A percentile compares a stretch with the other conserved stretches of the same genome.
Conservation (phyloP, 2,329 filamentous ascomycete species). For the Colletotrichum abscissum region DNA sequence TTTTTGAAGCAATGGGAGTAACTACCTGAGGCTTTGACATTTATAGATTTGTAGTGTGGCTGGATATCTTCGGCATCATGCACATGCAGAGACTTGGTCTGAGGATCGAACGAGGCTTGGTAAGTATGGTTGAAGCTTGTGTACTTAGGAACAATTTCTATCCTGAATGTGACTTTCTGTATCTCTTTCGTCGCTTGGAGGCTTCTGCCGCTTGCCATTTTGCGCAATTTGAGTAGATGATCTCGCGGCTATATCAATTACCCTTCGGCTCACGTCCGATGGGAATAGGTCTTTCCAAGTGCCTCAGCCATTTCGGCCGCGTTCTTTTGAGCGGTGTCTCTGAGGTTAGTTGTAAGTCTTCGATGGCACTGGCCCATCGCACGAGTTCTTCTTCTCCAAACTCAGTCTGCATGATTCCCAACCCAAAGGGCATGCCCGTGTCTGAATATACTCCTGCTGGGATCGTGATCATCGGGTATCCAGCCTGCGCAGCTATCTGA, state of each 20-base stretch:
- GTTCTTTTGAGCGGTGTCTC: slow-evolving; percentile 58
- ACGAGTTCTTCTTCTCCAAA: slow-evolving; percentile 69
- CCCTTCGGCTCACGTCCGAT: slow-evolving; percentile 22
- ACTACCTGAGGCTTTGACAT: neutral
- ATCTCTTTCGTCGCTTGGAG: too few relatives aligned
- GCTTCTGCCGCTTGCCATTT: too few relatives aligned
- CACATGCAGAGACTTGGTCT: too few relatives aligned
- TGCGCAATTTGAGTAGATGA: too few relatives aligned
- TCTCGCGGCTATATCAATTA: neutral
- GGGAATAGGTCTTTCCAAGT: slow-evolving; percentile 58
- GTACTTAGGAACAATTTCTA: too few relatives aligned
- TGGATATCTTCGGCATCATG: too few relatives aligned
- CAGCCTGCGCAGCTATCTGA: slow-evolving; percentile 78
- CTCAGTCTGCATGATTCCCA: slow-evolving; percentile 68
- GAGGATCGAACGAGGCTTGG: too few relatives aligned
- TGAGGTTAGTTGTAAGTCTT: slow-evolving; percentile 62
- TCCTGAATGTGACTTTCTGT: too few relatives aligned
- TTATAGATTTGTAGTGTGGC: too few relatives aligned
- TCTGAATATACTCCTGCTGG: slow-evolving; percentile 68
- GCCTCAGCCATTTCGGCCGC: slow-evolving; percentile 63
- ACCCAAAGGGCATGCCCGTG: slow-evolving; percentile 67
- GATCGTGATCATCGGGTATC: slow-evolving; percentile 78
- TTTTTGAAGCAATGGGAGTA: slow-evolving; percentile 18
- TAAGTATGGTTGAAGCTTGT: too few relatives aligned
- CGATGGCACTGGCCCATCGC: slow-evolving; percentile 71